Evolutionary conservation across 2,329 filamentous ascomycete genomes (phyloP).

Genomic region (Davidsoniella eucalypti): DNA sequence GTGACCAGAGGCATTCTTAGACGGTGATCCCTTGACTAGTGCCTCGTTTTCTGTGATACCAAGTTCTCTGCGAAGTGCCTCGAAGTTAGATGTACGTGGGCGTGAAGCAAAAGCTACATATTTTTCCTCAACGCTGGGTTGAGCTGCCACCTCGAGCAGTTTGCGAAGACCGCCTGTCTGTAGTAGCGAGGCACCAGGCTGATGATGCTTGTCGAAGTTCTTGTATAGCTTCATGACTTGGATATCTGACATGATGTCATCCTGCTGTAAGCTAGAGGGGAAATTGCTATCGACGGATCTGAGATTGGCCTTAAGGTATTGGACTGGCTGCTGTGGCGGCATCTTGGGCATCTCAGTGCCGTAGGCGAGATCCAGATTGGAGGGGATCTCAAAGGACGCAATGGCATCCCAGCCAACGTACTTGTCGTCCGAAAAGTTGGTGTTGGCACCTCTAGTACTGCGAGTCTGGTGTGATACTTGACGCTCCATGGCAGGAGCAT

Average conservation of each 20-base stretch:
- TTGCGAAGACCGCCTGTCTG: slow-evolving; percentile 35
- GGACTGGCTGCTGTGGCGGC: slow-evolving; percentile 38
- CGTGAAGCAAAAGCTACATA: slow-evolving; percentile 31
- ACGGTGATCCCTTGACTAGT: slow-evolving; percentile 17
- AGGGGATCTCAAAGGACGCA: slow-evolving; percentile 40
- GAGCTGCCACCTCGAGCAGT: slow-evolving; percentile 37
- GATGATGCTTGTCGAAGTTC: slow-evolving; percentile 37
- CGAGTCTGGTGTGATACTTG: slow-evolving; percentile 47
- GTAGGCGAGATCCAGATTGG: slow-evolving; percentile 40
- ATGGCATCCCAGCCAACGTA: slow-evolving; percentile 44
- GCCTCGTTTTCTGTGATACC: slow-evolving; percentile 27
- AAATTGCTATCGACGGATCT: slow-evolving; percentile 39
- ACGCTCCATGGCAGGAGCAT: slow-evolving; percentile 43
- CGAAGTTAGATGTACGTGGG: slow-evolving; percentile 28
- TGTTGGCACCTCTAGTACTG: slow-evolving; percentile 40
- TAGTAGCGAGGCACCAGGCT: slow-evolving; percentile 39
- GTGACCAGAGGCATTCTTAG: slow-evolving; percentile 2
- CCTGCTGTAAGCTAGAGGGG: slow-evolving; percentile 31
- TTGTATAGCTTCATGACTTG: slow-evolving; percentile 41
- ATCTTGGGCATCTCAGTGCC: slow-evolving; percentile 39
- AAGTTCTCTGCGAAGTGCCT: slow-evolving; percentile 32
- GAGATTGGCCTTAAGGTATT: slow-evolving; percentile 41
- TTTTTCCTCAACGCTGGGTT: slow-evolving; percentile 29
- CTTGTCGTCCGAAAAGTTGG: slow-evolving; percentile 41
- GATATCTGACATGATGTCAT: slow-evolving; percentile 38